A percentile compares a stretch with the other conserved stretches of the same genome.
Conservation (phyloP, 768 basidiomycete genomes). For the Hygrocybe punicea region DNA sequence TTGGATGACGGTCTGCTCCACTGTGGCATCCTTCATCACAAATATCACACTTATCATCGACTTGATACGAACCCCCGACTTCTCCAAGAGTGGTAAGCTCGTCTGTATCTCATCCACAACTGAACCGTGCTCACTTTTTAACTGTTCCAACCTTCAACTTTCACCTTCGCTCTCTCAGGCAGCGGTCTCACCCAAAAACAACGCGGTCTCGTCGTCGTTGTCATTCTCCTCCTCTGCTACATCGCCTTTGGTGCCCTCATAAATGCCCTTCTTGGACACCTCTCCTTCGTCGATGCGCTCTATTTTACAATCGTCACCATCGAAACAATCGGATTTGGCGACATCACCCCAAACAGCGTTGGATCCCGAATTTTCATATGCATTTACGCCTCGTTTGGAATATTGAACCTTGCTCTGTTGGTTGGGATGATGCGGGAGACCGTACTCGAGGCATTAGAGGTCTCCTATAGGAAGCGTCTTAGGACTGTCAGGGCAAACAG, state of each 20-base stretch:
- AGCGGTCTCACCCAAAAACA: slow-evolving; percentile 81
- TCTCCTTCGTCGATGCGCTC: slow-evolving; percentile 69
- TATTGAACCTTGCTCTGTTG: slow-evolving; percentile 61
- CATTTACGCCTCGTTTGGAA: slow-evolving; percentile 55
- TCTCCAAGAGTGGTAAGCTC: slow-evolving; percentile 55
- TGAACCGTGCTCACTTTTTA: neutral
- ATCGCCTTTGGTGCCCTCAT: slow-evolving; percentile 69
- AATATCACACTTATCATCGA: slow-evolving; percentile 70
- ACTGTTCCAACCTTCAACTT: neutral
- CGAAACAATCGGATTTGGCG: slow-evolving; percentile 76
- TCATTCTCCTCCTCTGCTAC: slow-evolving; percentile 70
- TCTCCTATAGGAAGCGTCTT: slow-evolving; percentile 58
- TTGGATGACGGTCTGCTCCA: slow-evolving; percentile 79
- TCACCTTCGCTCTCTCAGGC: slow-evolving; percentile 36
- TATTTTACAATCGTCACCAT: slow-evolving; percentile 75
- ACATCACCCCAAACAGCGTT: slow-evolving; percentile 54
- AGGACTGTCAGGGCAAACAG: slow-evolving; percentile 45
- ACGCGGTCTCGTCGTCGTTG: slow-evolving; percentile 71
- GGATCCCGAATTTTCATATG: slow-evolving; percentile 58
- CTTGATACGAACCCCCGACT: slow-evolving; percentile 55
- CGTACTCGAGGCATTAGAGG: slow-evolving; percentile 67
- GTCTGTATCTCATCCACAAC: neutral
- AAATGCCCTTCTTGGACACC: slow-evolving; percentile 48
- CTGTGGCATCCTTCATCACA: slow-evolving; percentile 57
- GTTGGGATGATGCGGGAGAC: slow-evolving; percentile 66